phyloP scores from a whole-genome alignment of 495 filamentous ascomycete species.

The Hyaloscypha finlandica region DNA sequence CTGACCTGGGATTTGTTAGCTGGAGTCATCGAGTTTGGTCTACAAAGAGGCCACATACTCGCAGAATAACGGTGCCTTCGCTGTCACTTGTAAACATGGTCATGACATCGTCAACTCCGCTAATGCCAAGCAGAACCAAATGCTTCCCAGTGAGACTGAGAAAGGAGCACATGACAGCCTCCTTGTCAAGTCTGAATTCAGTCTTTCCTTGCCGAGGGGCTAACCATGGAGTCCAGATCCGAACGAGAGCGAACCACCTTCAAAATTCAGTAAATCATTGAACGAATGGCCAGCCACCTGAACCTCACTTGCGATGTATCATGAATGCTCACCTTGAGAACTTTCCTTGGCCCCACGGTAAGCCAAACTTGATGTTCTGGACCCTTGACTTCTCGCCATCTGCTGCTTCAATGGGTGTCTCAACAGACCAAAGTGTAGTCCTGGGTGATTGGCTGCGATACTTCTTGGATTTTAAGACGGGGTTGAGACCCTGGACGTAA shows the following conservation, averaged over 20 bases:
- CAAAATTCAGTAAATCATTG: constrained; percentile 26
- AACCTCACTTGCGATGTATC: neutral
- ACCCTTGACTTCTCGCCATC: constrained; percentile 56
- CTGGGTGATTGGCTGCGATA: constrained; percentile 67
- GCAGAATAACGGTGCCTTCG: constrained; percentile 66
- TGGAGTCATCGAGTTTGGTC: neutral
- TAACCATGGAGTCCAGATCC: constrained; percentile 83
- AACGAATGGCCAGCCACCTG: neutral
- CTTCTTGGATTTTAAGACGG: constrained; percentile 55
- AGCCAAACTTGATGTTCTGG: constrained; percentile 60
- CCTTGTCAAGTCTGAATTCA: constrained; percentile 66
- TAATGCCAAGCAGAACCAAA: constrained; percentile 80
- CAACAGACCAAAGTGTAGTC: constrained; percentile 71
- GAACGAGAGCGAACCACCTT: constrained; percentile 77
- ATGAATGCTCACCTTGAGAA: constrained; percentile 34
- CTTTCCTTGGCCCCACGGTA: constrained; percentile 52
- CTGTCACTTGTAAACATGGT: constrained; percentile 69
- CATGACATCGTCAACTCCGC: constrained; percentile 70
- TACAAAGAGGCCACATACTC: constrained; percentile 45
- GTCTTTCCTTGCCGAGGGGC: constrained; percentile 80
- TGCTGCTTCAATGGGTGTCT: constrained; percentile 54
- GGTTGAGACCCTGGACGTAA: constrained; percentile 62
- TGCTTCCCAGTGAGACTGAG: constrained; percentile 72
- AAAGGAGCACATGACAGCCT: constrained; percentile 81
- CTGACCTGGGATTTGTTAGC: constrained; percentile 38